Evolutionary conservation across 768 basidiomycete species (phyloP), one percentile per base, ranked within the genome.

Genomic region (Clavulina sp.): DNA sequence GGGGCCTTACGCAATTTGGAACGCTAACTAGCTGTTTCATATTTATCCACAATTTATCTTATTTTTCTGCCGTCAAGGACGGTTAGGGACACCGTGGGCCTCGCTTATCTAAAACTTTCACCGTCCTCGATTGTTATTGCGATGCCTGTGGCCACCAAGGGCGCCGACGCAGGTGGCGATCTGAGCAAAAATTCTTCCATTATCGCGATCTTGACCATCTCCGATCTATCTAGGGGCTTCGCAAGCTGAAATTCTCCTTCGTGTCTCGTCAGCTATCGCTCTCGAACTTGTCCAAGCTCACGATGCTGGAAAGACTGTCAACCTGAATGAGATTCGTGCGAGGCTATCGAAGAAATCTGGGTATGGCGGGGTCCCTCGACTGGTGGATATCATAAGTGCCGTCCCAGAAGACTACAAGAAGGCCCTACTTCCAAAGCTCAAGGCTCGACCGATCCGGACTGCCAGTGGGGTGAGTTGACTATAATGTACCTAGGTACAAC

Each of bases 381-480:
- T 99, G 19, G 93, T 97, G 41, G 95, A 99, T 64, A 96, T 99
- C 60, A 89, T 99, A 66, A 87, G 88, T 56, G 95, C 95, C 33
- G 93, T 97, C 48, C 95, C 95, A 18, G 92, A 96, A 64, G 92
- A 95, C 50, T 89, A 92, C 69, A 91, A 91, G 67, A 88, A 88
- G 58, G 82, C 82, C 4, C 66, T 99, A 21, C 64, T 96, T 50
- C 89, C 91, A 2, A 89, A 82, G 64, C 68, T 99, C 54, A 83
- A 79, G 57, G 93, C 95, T 19, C 76, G 95, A 57, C 95, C 95
- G 19, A 89, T 99, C 50, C 70, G 95, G 56, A 97, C 93, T 3
- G 95, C 95, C 5, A 93, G 89, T 66, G 93, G 95, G 53, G 92
- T 92, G 59, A 60, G 81, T 72, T 5, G 3, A 13, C 23, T 44